phyloP scores from a whole-genome alignment of 1,284 basidiomycete genomes.

The Tylopilus sp. region DNA sequence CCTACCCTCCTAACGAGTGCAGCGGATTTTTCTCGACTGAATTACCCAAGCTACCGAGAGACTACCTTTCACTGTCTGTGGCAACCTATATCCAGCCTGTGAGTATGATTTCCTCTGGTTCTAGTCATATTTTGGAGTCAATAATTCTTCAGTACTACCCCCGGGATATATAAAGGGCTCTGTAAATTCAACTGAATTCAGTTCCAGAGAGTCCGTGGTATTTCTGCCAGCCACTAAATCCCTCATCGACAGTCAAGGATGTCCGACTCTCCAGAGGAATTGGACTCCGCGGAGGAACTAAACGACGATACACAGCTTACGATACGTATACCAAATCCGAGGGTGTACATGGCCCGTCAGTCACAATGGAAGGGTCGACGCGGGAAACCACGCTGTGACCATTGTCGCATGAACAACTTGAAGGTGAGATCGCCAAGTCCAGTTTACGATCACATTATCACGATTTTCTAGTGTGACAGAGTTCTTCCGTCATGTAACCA shows the following conservation, averaged over 20 bases:
- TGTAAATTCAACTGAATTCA: conserved; percentile 10
- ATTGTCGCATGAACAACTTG: conserved; percentile 66
- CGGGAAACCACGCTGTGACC: conserved; percentile 70
- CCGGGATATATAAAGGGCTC: neutral
- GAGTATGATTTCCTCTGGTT: conserved; percentile 10
- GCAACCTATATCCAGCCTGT: conserved; percentile 13
- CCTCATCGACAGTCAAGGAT: conserved; percentile 20
- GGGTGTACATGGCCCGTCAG: conserved; percentile 56
- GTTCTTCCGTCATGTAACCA: conserved; percentile 70
- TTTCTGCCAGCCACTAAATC: conserved; percentile 19
- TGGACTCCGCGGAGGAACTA: conserved; percentile 45
- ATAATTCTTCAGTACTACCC: conserved; percentile 10
- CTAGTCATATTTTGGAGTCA: conserved; percentile 8
- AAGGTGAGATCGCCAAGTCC: conserved; percentile 47
- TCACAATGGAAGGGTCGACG: conserved; percentile 70
- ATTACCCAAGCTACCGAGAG: conserved; percentile 17
- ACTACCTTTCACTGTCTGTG: conserved; percentile 6
- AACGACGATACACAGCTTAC: conserved; percentile 60
- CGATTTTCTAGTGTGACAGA: conserved; percentile 57
- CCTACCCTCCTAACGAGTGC: conserved; percentile 6
- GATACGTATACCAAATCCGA: conserved; percentile 61
- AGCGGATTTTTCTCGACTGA: conserved; percentile 8
- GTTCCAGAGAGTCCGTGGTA: conserved; percentile 11
- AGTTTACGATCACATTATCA: conserved; percentile 13
- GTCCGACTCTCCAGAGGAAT: conserved; percentile 43